Evolutionary conservation across 2,329 filamentous ascomycete genomes (phyloP).

Genomic region (Xylaria sp.): DNA sequence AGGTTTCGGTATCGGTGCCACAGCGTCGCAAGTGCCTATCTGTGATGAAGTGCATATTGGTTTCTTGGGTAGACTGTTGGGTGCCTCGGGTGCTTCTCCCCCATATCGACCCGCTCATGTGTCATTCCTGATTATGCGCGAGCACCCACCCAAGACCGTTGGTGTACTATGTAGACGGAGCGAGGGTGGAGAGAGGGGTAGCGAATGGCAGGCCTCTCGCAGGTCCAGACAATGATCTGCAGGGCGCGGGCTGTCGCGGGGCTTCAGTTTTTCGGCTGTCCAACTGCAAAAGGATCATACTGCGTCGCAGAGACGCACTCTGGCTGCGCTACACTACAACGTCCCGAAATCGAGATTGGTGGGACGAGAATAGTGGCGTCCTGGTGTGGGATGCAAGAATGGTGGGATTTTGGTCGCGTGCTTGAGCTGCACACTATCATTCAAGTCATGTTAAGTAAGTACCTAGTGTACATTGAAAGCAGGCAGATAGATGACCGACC

Average conservation of each 20-base stretch:
- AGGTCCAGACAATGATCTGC: constrained; percentile 33
- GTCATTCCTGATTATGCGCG: constrained; percentile 30
- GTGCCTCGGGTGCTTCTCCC: constrained; percentile 4
- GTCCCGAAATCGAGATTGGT: constrained; percentile 18
- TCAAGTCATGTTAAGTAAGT: constrained; percentile 10
- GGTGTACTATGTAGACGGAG: background rate
- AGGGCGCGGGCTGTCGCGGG: constrained; percentile 26
- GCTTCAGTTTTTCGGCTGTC: constrained; percentile 19
- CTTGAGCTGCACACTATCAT: constrained; percentile 31
- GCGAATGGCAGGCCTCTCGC: constrained; percentile 5
- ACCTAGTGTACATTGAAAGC: background rate
- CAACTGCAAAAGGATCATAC: constrained; percentile 12
- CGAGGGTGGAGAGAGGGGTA: constrained; percentile 14
- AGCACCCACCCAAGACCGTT: constrained; percentile 4
- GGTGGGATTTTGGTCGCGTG: constrained; percentile 36
- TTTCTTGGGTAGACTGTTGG: constrained; percentile 4
- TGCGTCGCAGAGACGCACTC: background rate
- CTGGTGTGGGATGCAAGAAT: constrained; percentile 22
- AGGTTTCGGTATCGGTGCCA: constrained; percentile 3
- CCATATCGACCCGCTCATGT: constrained; percentile 24
- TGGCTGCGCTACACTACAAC: background rate
- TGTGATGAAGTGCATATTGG: constrained; percentile 3
- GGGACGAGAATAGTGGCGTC: constrained; percentile 21
- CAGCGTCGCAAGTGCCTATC: constrained; percentile 25
- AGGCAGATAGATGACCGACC: background rate